phyloP scores from a whole-genome alignment of 2,329 filamentous ascomycete species.

The Podosphaera fusca region DNA sequence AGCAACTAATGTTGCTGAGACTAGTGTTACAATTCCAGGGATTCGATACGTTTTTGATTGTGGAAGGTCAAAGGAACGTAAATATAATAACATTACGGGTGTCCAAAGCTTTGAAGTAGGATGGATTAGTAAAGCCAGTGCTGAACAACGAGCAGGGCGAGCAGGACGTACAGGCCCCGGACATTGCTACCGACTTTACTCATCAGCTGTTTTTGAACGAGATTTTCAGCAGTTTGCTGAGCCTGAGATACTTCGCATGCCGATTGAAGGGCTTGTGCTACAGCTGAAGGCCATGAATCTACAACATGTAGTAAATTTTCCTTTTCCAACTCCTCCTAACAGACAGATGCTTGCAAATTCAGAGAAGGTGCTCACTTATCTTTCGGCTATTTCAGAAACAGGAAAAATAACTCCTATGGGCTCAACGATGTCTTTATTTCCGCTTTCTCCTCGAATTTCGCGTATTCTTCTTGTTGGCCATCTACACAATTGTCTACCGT shows the following conservation, averaged over 20 bases:
- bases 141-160: constrained; percentile 74
- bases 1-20: constrained; percentile 92
- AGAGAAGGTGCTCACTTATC: constrained; percentile 65
- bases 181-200: constrained; percentile 88
- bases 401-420: constrained; percentile 67
- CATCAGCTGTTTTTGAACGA: constrained; percentile 76
- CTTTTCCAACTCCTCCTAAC: constrained; percentile 80
- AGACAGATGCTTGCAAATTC: constrained; percentile 54
- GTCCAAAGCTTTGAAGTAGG: constrained; percentile 89
- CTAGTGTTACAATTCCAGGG: constrained; percentile 85
- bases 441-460: constrained; percentile 71
- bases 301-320: constrained; percentile 76
- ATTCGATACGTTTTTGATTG: constrained; percentile 92
- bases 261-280: constrained; percentile 77
- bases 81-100: constrained; percentile 66
- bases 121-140: constrained; percentile 95
- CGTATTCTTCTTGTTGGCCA: constrained; percentile 81
- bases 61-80: constrained; percentile 76
- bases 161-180: constrained; percentile 88
- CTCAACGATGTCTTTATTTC: constrained; percentile 66
- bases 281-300: constrained; percentile 91
- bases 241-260: constrained; percentile 74
- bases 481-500: constrained; percentile 57
- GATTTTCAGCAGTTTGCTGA: constrained; percentile 72
- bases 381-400: constrained; percentile 51